Evolutionary conservation across 2,329 filamentous ascomycete genomes (phyloP).

Genomic region (Uncinocarpus reesii): DNA sequence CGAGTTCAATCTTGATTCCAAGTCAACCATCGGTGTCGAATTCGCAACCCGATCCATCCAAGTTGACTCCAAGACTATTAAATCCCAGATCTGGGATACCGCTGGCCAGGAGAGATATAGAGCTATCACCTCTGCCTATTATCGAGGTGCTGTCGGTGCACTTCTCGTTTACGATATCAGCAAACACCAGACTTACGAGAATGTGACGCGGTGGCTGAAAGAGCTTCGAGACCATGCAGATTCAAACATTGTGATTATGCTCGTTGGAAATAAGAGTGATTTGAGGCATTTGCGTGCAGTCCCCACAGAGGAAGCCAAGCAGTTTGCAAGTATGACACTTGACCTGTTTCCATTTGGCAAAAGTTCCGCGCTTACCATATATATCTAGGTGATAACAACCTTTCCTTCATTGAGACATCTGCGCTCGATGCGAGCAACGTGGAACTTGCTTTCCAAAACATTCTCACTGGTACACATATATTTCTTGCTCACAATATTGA

Average conservation of each 20-base stretch:
- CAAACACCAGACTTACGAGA: conserved; percentile 99
- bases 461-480: conserved; percentile 71
- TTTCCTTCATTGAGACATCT: conserved; percentile 98
- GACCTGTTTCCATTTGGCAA: background rate
- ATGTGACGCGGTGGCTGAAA: conserved; percentile 97
- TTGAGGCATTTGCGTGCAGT: conserved; percentile 95
- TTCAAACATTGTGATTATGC: conserved; percentile 98
- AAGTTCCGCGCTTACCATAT: conserved; percentile 19
- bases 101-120: conserved; percentile 98
- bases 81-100: conserved; percentile 99
- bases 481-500: conserved; percentile 12
- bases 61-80: conserved; percentile 99
- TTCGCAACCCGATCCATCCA: conserved; percentile 98
- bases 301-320: conserved; percentile 93
- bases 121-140: conserved; percentile 98
- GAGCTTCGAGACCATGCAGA: conserved; percentile 96
- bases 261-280: conserved; percentile 99
- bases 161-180: conserved; percentile 98
- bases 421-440: conserved; percentile 98
- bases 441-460: conserved; percentile 98
- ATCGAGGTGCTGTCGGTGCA: conserved; percentile 91
- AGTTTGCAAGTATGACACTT: conserved; percentile 69
- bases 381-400: conserved; percentile 78
- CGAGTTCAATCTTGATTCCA: conserved; percentile 99
- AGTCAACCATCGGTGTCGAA: conserved; percentile 98